Conservation (phyloP, 768 basidiomycete species). For the Tylopilus rubrobrunneus region DNA sequence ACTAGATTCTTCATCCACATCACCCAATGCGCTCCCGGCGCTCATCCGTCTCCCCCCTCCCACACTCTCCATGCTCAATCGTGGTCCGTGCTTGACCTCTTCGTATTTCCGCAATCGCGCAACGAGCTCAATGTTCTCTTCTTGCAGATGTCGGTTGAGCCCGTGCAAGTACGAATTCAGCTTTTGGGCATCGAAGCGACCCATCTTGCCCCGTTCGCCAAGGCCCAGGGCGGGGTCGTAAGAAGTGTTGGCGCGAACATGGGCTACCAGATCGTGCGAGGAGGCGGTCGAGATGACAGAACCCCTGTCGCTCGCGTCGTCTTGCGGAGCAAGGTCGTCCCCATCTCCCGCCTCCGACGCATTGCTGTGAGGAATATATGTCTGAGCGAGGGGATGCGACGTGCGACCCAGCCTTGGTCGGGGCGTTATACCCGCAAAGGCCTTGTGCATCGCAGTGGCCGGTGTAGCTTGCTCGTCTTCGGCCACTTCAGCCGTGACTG, state of each 20-base stretch:
- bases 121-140: conserved; percentile 74
- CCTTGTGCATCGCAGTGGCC: conserved; percentile 39
- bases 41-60: conserved; percentile 42
- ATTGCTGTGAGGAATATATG: conserved; percentile 35
- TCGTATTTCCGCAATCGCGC: conserved; percentile 52
- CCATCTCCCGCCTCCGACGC: conserved; percentile 30
- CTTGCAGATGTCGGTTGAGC: conserved; percentile 75
- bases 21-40: conserved; percentile 37
- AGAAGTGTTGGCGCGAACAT: conserved; percentile 77
- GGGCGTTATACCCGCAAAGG: conserved; percentile 65
- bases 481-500: conserved; percentile 41
- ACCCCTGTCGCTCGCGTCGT: conserved; percentile 49
- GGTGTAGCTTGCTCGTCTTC: conserved; percentile 31
- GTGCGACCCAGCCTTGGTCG: conserved; percentile 48
- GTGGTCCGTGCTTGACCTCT: conserved; percentile 37
- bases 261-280: conserved; percentile 83
- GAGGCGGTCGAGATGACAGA: conserved; percentile 82
- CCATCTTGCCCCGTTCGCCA: conserved; percentile 62
- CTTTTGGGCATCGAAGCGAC: conserved; percentile 80
- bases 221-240: conserved; percentile 83
- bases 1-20: conserved; percentile 58
- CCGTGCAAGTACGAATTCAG: conserved; percentile 84
- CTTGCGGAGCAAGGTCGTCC: conserved; percentile 29
- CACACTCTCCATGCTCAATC: conserved; percentile 26
- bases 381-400: conserved; percentile 67